These are phyloP conservation scores for Butyriboletus loyo DNA, from an alignment of 768 basidiomycete genomes.

Conservation along the genomic window DNA sequence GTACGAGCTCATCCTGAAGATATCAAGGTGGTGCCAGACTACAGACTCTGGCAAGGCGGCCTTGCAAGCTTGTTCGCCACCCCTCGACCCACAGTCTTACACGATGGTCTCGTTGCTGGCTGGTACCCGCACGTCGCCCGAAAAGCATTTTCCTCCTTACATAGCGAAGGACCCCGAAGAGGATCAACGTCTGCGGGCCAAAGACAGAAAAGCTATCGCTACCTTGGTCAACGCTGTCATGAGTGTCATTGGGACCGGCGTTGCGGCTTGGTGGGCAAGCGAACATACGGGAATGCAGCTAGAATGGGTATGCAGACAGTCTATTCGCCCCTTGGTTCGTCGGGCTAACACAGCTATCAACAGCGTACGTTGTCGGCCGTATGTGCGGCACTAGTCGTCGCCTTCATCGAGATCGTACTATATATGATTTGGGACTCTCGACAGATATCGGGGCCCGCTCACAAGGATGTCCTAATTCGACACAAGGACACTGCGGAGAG, in stretches of 20 bases:
- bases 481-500: slow-evolving; percentile 8
- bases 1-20: slow-evolving; percentile 52
- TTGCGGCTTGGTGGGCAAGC: slow-evolving; percentile 73
- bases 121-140: slow-evolving; percentile 75
- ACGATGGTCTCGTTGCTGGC: slow-evolving; percentile 74
- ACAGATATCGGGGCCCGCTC: slow-evolving; percentile 22
- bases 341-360: slow-evolving; percentile 2
- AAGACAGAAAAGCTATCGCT: slow-evolving; percentile 65
- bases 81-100: slow-evolving; percentile 54
- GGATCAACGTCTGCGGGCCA: slow-evolving; percentile 41
- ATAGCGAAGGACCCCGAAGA: slow-evolving; percentile 45
- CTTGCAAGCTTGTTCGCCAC: slow-evolving; percentile 39
- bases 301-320: slow-evolving; percentile 64
- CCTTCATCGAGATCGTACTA: slow-evolving; percentile 63
- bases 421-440: slow-evolving; percentile 73
- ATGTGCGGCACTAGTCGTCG: slow-evolving; percentile 60
- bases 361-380: slow-evolving; percentile 64
- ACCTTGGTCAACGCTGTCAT: slow-evolving; percentile 68
- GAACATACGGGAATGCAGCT: slow-evolving; percentile 58
- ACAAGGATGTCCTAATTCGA: neutral
- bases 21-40: slow-evolving; percentile 71
- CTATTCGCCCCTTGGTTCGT: neutral
- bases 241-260: slow-evolving; percentile 63
- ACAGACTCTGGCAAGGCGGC: slow-evolving; percentile 39
- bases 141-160: slow-evolving; percentile 61